A percentile compares a stretch with the other conserved stretches of the same genome.
Evolutionary conservation across 352 stramenopile genomes (phyloP).

Genomic region (Globisporangium sylvaticum): DNA sequence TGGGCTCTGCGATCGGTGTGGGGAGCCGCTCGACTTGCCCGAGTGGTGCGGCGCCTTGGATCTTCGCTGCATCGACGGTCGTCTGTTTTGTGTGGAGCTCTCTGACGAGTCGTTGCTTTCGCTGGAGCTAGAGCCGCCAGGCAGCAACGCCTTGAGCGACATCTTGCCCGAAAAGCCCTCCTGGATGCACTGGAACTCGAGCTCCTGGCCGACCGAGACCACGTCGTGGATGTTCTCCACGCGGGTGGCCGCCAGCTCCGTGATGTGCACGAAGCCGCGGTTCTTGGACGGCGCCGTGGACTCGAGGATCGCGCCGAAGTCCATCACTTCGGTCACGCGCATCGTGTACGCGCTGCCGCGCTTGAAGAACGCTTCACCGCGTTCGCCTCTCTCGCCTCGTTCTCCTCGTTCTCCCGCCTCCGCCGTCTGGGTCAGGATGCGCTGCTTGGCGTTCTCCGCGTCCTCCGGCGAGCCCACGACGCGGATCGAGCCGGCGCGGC

Average conservation of each 20-base stretch:
- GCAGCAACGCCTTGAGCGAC: constrained; percentile 55
- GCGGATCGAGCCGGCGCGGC: constrained; percentile 80
- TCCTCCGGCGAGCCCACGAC: constrained; percentile 82
- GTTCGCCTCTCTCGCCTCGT: not conserved
- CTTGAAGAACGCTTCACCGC: constrained; percentile 63
- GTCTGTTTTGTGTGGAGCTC: constrained; percentile 19
- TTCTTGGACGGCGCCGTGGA: constrained; percentile 62
- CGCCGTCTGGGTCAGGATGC: constrained; percentile 48
- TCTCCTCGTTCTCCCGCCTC: constrained; percentile 16
- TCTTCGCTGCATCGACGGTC: constrained; percentile 25
- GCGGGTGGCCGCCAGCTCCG: constrained; percentile 78
- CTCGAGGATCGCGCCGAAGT: constrained; percentile 94
- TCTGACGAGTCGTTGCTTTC: not conserved
- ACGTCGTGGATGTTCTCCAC: constrained; percentile 62
- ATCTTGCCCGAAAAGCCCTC: constrained; percentile 79
- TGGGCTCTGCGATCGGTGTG: constrained; percentile 15
- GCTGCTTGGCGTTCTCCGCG: constrained; percentile 71
- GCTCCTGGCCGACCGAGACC: constrained; percentile 62
- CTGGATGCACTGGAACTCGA: constrained; percentile 80
- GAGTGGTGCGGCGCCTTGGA: constrained; percentile 11
- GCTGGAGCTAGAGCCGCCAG: not conserved
- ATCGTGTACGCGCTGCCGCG: constrained; percentile 90
- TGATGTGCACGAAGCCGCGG: constrained; percentile 94
- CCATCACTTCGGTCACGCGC: constrained; percentile 91
- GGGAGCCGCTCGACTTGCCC: constrained; percentile 3